Conservation (phyloP, 2,329 filamentous ascomycete species). For the Ascochyta koolunga region DNA sequence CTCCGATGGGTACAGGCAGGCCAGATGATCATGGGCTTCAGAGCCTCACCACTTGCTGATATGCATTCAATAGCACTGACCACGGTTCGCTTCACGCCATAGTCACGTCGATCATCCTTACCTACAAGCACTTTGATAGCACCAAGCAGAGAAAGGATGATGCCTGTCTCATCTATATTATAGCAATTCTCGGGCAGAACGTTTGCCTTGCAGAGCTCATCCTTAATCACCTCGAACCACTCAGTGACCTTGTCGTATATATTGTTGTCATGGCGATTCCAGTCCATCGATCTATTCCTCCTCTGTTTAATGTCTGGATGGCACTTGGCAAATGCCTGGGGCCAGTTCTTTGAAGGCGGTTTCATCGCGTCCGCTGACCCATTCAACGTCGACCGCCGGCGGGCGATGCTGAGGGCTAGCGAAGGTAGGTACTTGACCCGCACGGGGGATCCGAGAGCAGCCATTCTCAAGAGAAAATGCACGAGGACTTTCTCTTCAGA, state of each 20-base stretch:
- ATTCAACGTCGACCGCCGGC: too few relatives aligned
- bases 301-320: not conserved
- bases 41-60: conserved; percentile 17
- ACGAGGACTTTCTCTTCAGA: conserved; percentile 36
- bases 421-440: conserved; percentile 26
- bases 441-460: conserved; percentile 19
- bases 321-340: not conserved
- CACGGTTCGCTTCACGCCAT: conserved; percentile 19
- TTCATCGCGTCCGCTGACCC: too few relatives aligned
- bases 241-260: not conserved
- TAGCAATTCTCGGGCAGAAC: not conserved
- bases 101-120: conserved; percentile 17
- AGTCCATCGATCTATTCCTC: not conserved
- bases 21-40: conserved; percentile 21
- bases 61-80: conserved; percentile 18
- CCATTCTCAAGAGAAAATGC: conserved; percentile 23
- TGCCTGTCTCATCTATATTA: not conserved
- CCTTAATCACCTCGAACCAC: not conserved
- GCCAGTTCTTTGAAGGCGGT: not conserved
- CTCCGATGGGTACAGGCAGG: conserved; percentile 15
- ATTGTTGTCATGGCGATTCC: not conserved
- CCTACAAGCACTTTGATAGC: conserved; percentile 23
- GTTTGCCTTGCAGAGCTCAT: not conserved
- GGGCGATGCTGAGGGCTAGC: conserved; percentile 15
- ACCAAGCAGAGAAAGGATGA: conserved; percentile 12